These are phyloP conservation scores for Pseudocercospora pini-densiflorae DNA, from an alignment of 2,329 filamentous ascomycete species.

Conservation along the genomic window DNA sequence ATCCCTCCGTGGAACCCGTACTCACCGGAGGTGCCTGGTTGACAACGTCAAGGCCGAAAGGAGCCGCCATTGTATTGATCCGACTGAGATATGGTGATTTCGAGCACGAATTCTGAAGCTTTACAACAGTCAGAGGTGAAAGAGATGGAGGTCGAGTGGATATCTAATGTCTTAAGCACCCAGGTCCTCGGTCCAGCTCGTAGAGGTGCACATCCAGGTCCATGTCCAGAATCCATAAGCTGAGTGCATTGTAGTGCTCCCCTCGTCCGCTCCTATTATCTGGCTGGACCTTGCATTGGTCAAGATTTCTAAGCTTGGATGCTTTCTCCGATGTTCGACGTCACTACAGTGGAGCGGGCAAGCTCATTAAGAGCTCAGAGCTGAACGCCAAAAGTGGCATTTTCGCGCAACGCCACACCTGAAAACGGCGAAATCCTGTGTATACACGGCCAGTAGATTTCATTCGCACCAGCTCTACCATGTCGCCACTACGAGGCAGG, in stretches of 20 bases:
- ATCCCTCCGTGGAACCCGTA: background rate
- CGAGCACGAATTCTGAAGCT: background rate
- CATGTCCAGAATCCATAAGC: background rate
- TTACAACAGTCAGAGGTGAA: background rate
- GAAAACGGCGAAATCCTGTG: background rate
- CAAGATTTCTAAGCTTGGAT: background rate
- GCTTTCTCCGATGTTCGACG: background rate
- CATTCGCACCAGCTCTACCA: background rate
- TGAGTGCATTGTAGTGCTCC: background rate
- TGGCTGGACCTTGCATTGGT: background rate
- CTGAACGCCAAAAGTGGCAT: background rate
- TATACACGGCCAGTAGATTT: background rate
- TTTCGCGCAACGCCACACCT: background rate
- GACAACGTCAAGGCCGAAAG: slow-evolving; percentile 30
- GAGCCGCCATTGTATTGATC: background rate
- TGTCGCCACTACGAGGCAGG: no score
- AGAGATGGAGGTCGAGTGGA: background rate
- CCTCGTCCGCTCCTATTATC: background rate
- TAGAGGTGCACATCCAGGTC: background rate
- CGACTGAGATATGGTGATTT: background rate
- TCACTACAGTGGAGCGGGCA: background rate
- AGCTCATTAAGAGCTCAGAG: background rate
- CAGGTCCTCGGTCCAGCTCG: background rate
- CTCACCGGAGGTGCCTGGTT: slow-evolving; percentile 32
- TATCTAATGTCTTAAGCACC: background rate